These are phyloP conservation scores for Candida maris DNA, from an alignment of 805 yeast genomes.

Conservation along the genomic window DNA sequence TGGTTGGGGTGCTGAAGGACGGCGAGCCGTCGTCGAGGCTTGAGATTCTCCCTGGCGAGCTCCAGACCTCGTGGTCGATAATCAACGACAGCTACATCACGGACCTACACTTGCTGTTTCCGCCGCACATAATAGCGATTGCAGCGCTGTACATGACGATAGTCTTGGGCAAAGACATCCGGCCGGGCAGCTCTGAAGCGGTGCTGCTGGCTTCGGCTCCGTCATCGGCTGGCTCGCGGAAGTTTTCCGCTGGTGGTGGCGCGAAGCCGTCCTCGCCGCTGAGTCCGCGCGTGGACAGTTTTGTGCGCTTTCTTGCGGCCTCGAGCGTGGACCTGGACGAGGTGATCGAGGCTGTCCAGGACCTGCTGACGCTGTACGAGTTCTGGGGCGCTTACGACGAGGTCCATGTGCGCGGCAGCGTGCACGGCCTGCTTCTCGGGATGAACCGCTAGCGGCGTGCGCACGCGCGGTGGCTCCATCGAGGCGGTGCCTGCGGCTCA, in stretches of 20 bases:
- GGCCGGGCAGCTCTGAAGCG: conserved; percentile 15
- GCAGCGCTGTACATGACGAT: conserved; percentile 79
- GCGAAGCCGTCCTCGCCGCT: conserved; percentile 2
- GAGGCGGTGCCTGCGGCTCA: too few relatives aligned
- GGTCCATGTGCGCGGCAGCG: conserved; percentile 45
- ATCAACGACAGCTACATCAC: conserved; percentile 88
- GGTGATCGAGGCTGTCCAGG: conserved; percentile 80
- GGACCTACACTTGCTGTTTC: conserved; percentile 74
- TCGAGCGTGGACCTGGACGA: conserved; percentile 76
- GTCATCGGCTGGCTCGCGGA: conserved; percentile 6
- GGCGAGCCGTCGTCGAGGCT: conserved; percentile 21
- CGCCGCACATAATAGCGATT: conserved; percentile 86
- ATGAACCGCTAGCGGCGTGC: conserved; percentile 19
- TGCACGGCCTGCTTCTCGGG: conserved; percentile 34
- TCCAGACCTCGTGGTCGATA: conserved; percentile 85
- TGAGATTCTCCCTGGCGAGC: conserved; percentile 55
- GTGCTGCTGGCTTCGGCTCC: conserved; percentile 3
- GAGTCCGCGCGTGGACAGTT: conserved; percentile 46
- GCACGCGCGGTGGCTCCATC: too few relatives aligned
- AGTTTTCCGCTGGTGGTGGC: conserved; percentile 5
- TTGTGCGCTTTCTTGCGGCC: conserved; percentile 65
- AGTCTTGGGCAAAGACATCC: conserved; percentile 43
- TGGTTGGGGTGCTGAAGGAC: conserved; percentile 40
- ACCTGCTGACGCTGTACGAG: conserved; percentile 74
- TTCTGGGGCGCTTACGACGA: conserved; percentile 88